Evolutionary conservation across 208 protist genomes (phyloP).

Genomic region (Leishmania martiniquensis): DNA sequence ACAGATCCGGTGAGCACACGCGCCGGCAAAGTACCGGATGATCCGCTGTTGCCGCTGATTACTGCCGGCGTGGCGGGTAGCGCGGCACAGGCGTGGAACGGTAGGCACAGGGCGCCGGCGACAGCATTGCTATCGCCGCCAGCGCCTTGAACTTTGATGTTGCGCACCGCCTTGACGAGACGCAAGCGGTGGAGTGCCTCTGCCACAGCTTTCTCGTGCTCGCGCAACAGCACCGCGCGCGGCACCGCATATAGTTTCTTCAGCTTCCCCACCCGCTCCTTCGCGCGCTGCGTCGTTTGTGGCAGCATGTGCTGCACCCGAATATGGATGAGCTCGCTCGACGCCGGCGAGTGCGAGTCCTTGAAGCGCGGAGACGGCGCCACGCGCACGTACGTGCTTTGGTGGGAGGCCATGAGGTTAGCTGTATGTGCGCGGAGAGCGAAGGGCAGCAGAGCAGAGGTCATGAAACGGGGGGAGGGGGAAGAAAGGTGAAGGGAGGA

Average conservation of each 20-base stretch:
- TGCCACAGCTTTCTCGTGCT: conserved; percentile 39
- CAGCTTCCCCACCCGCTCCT: conserved; percentile 47
- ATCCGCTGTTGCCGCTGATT: background rate
- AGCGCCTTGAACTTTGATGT: conserved; percentile 56
- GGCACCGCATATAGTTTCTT: conserved; percentile 64
- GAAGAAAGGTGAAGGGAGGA: background rate
- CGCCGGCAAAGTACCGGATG: background rate
- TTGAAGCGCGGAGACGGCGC: conserved; percentile 33
- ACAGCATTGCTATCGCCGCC: conserved; percentile 17
- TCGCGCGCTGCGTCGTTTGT: conserved; percentile 45
- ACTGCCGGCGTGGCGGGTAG: conserved; percentile 22
- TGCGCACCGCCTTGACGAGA: conserved; percentile 78
- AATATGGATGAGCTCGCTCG: conserved; percentile 41
- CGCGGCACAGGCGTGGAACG: conserved; percentile 61
- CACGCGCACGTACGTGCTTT: conserved; percentile 28
- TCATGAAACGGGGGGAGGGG: background rate
- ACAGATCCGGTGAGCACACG: conserved; percentile 65
- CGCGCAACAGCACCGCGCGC: conserved; percentile 20
- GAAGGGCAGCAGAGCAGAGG: background rate
- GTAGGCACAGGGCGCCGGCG: conserved; percentile 64
- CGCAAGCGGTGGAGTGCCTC: conserved; percentile 45
- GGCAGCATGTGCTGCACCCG: conserved; percentile 59
- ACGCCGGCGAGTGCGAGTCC: conserved; percentile 23
- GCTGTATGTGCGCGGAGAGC: background rate
- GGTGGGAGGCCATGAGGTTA: background rate